These are phyloP conservation scores for Halenospora varia DNA, from an alignment of 495 filamentous ascomycete species.

Conservation along the genomic window DNA sequence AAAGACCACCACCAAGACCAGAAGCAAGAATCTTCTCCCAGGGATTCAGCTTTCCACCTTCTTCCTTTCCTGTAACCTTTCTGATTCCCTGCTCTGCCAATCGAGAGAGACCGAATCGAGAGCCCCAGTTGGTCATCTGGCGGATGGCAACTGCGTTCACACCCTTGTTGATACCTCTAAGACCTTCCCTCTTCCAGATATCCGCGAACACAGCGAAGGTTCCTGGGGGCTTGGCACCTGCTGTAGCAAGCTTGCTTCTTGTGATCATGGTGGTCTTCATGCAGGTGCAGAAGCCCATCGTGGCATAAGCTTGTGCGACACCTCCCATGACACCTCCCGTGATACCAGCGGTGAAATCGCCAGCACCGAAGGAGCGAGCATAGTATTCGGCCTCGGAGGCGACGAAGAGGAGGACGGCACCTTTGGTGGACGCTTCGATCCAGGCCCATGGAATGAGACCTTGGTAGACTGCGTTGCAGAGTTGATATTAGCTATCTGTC, in stretches of 20 bases:
- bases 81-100: conserved; percentile 89
- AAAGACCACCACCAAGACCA: conserved; percentile 85
- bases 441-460: conserved; percentile 99
- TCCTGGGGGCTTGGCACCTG: conserved; percentile 76
- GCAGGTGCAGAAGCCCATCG: conserved; percentile 99
- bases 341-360: conserved; percentile 85
- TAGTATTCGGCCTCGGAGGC: conserved; percentile 97
- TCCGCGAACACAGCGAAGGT: conserved; percentile 95
- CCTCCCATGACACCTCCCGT: conserved; percentile 88
- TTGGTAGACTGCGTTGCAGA: conserved; percentile 75
- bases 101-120: conserved; percentile 86
- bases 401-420: conserved; percentile 97
- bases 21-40: conserved; percentile 88
- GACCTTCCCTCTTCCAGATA: conserved; percentile 92
- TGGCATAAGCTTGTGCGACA: conserved; percentile 96
- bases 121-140: conserved; percentile 99
- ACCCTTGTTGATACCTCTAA: conserved; percentile 94
- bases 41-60: conserved; percentile 68
- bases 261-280: conserved; percentile 99
- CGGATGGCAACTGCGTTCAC: conserved; percentile 98
- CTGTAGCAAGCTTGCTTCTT: conserved; percentile 86
- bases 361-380: conserved; percentile 74
- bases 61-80: conserved; percentile 71
- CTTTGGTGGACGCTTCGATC: conserved; percentile 99
- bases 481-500: neutral